Percentiles rank a stretch among this genome's conserved stretches.
Evolutionary conservation across 148 eudicot genomes (phyloP).

Genomic region (Nyssa sinensis): DNA sequence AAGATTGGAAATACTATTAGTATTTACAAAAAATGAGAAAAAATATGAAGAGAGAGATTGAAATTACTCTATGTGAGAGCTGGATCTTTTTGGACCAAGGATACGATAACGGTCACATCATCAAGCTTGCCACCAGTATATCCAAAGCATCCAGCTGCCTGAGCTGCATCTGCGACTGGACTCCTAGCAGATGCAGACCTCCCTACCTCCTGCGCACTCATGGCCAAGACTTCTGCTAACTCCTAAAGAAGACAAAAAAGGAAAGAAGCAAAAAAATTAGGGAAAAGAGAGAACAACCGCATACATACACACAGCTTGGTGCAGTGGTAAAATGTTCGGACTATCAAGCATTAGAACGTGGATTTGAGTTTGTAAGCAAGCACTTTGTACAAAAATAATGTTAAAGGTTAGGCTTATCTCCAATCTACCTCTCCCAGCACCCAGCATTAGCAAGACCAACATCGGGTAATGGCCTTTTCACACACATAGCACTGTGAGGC

Average conservation of each 20-base stretch:
- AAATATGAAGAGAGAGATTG: background rate
- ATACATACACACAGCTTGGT: background rate
- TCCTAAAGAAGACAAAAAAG: constrained; percentile 40
- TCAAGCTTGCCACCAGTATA: constrained; percentile 68
- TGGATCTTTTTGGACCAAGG: constrained; percentile 37
- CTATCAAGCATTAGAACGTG: no score
- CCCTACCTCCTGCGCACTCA: constrained; percentile 67
- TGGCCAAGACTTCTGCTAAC: constrained; percentile 58
- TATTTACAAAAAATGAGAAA: background rate
- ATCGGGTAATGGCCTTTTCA: no score
- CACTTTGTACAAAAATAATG: no score
- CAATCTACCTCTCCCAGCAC: no score
- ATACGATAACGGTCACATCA: constrained; percentile 66
- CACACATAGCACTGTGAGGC: no score
- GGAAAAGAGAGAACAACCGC: background rate
- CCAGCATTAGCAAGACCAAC: no score
- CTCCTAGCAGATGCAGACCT: constrained; percentile 47
- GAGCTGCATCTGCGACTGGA: constrained; percentile 79
- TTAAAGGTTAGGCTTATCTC: no score
- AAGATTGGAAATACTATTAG: background rate
- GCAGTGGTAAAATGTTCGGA: no score
- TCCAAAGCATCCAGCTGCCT: constrained; percentile 67
- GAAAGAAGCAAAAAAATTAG: background rate
- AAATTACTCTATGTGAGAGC: background rate
- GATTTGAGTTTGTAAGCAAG: no score